Conservation (phyloP, 352 stramenopile species). For the Globisporangium middletonii region DNA sequence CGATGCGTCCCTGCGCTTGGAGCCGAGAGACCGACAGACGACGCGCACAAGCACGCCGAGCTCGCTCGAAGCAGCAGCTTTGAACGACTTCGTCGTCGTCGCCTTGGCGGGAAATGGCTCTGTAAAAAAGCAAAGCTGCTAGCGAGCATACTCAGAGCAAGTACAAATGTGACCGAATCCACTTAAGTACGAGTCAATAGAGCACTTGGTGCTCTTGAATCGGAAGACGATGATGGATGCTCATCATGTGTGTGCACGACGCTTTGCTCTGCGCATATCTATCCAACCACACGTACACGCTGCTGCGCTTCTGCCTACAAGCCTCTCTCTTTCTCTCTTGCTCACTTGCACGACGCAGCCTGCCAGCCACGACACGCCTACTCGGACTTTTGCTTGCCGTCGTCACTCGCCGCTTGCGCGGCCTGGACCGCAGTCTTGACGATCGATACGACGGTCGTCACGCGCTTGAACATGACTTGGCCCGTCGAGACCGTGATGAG, state of each 20-base stretch:
- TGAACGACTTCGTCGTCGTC: neutral
- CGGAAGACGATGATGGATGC: no score
- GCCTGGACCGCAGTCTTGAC: constrained; percentile 58
- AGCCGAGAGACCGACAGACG: neutral
- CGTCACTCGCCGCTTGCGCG: constrained; percentile 33
- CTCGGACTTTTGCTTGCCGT: constrained; percentile 60
- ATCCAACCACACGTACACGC: neutral
- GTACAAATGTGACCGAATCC: neutral
- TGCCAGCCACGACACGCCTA: constrained; percentile 16
- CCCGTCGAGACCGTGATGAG: constrained; percentile 78
- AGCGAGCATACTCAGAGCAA: neutral
- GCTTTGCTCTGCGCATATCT: no score
- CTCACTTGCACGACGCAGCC: neutral
- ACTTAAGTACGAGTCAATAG: neutral
- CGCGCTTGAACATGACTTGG: constrained; percentile 81
- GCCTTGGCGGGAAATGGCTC: neutral
- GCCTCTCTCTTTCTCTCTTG: neutral
- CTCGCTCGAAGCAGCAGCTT: neutral
- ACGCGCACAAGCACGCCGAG: no score
- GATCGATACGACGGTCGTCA: constrained; percentile 72
- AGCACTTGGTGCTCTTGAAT: no score
- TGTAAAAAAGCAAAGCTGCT: neutral
- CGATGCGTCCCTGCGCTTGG: neutral
- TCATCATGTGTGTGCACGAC: no score
- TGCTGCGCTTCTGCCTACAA: neutral